Base-by-base conservation (phyloP, 2,329 filamentous ascomycete species). In the Aplosporella prunicola region DNA sequence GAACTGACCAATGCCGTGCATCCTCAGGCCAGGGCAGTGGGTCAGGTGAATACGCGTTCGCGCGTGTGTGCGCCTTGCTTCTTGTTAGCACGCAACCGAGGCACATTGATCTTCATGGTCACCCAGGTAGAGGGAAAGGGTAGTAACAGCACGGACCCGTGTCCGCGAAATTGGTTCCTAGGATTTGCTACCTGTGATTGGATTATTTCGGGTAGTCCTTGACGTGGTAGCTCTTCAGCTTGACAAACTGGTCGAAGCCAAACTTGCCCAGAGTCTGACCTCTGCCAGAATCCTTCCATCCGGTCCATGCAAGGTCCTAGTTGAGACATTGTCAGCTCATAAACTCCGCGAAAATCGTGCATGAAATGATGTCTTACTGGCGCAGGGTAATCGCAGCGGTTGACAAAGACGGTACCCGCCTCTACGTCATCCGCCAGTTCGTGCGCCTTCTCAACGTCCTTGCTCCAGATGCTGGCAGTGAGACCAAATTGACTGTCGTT, bases 401-500 rank as follows among this genome's bases (percentile, higher is more conserved):
- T 96, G 51, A 96, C 84, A 63, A 95, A 96, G 32, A 95, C 88
- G 2, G 89, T 96, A 27, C 89, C 89, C 30, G 89, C 88, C 57
- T 95, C 88, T 32, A 96, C 77, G 34, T 79, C 70, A 39, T 91
- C 80, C 25, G 81, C 76, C 35, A 96, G 69, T 56, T 82, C 73
- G 49, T 87, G 78, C 11, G 81, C 89, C 54, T 71, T 79, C 30
- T 67, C 69, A 2, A 78, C 76, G 54, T 96, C 86, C 60, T 91
- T 93, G 41, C 87, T 94, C 89, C 89, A 96, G 51, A 96, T 87
- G 52, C 86, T 93, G n/a, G 88, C 89, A 3, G 89, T 95, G 44
- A 96, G 70, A 5, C 89, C 89, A 56, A 93, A 93, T 47, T 93
- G 80, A 63, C 84, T 91, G 57, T 94, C 87, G 52, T 95, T 95